phyloP scores from a whole-genome alignment of 2,329 filamentous ascomycete species.

The Sporothrix phasma region DNA sequence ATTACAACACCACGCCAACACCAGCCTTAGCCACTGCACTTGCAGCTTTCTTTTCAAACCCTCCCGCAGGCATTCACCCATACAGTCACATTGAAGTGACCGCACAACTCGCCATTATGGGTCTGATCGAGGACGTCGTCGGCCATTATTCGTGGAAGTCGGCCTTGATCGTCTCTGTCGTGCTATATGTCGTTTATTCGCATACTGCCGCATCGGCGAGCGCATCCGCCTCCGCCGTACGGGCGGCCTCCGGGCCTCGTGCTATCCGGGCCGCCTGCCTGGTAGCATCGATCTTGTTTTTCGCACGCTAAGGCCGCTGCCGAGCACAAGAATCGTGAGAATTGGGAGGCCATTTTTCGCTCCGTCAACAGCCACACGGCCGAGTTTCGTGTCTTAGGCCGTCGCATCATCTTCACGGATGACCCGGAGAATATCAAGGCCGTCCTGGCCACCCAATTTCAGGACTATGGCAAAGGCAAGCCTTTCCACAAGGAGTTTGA shows the following conservation, averaged over 20 bases:
- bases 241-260: conserved; percentile 9
- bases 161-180: conserved; percentile 29
- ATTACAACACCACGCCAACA: background rate
- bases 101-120: conserved; percentile 27
- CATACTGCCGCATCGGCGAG: conserved; percentile 9
- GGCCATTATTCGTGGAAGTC: conserved; percentile 35
- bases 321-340: conserved; percentile 46
- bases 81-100: background rate
- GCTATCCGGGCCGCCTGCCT: conserved; percentile 10
- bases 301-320: conserved; percentile 43
- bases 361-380: conserved; percentile 42
- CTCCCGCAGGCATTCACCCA: background rate
- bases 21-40: background rate
- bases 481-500: conserved; percentile 66
- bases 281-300: conserved; percentile 56
- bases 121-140: conserved; percentile 40
- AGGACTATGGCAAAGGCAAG: conserved; percentile 72
- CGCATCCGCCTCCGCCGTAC: conserved; percentile 12
- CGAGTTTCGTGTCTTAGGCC: conserved; percentile 46
- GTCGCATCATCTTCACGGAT: conserved; percentile 61
- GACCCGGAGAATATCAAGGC: conserved; percentile 90
- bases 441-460: conserved; percentile 77
- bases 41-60: background rate
- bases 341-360: conserved; percentile 49
- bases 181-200: conserved; percentile 29